Conservation (phyloP, 2,329 filamentous ascomycete species). For the Xylaria sp. region DNA sequence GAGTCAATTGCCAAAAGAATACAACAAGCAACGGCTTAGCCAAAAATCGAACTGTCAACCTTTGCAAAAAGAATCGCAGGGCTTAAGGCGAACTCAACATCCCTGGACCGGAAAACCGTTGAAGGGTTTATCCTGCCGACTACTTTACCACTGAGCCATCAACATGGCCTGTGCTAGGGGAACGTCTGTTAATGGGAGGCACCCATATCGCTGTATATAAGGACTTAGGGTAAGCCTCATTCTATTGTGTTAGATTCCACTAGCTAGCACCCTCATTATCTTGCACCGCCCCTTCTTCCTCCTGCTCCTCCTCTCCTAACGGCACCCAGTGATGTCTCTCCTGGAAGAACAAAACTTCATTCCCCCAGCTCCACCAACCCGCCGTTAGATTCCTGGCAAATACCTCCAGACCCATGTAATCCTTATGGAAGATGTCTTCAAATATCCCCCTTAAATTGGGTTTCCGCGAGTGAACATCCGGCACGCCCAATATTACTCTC, state of each 20-base stretch:
- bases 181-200: slow-evolving; percentile 8
- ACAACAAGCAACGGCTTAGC: not conserved
- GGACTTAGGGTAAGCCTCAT: slow-evolving; percentile 25
- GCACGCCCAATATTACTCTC: slow-evolving; percentile 74
- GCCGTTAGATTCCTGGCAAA: slow-evolving; percentile 80
- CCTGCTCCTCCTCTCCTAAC: slow-evolving; percentile 7
- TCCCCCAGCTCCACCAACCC: slow-evolving; percentile 83
- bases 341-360: slow-evolving; percentile 79
- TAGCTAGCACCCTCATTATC: not conserved
- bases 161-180: not conserved
- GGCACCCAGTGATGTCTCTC: slow-evolving; percentile 62
- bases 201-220: not conserved
- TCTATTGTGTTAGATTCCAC: slow-evolving; percentile 12
- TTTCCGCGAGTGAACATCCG: slow-evolving; percentile 82
- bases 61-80: not conserved
- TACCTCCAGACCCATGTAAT: slow-evolving; percentile 74
- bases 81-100: slow-evolving; percentile 34
- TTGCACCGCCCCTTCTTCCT: not conserved
- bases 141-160: slow-evolving; percentile 2
- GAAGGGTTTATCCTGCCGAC: slow-evolving; percentile 7
- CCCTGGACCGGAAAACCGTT: slow-evolving; percentile 18
- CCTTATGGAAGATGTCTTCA: slow-evolving; percentile 61
- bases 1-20: not conserved
- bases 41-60: not conserved
- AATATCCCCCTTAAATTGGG: slow-evolving; percentile 75